These are phyloP conservation scores for Colletotrichum navitas DNA, from an alignment of 2,329 filamentous ascomycete genomes.

Conservation along the genomic window DNA sequence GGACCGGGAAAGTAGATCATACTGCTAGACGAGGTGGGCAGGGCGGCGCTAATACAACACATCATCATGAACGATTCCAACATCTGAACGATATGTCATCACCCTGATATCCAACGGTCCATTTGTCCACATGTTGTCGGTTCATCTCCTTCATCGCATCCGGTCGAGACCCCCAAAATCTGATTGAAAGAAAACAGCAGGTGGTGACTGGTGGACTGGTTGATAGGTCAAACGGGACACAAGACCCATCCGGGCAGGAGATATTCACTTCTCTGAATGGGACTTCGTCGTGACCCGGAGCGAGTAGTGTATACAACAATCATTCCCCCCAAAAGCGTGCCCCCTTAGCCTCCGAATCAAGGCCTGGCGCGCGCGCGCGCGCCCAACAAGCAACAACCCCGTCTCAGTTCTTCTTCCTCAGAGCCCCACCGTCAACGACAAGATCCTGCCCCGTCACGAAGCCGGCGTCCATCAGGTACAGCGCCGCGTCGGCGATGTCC, in stretches of 20 bases:
- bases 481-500: constrained; percentile 58
- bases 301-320: no score
- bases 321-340: no score
- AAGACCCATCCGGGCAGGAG: background rate
- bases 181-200: no score
- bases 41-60: background rate
- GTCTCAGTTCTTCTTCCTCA: constrained; percentile 46
- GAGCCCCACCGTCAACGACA: constrained; percentile 47
- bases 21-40: rapidly evolving
- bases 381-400: background rate
- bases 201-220: background rate
- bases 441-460: constrained; percentile 49
- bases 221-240: background rate
- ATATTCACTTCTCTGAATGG: background rate
- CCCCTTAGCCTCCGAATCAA: background rate
- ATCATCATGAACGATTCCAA: no score
- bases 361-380: background rate
- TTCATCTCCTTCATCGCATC: background rate
- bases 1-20: constrained; percentile 17
- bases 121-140: background rate
- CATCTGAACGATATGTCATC: background rate
- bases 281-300: no score
- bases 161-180: background rate
- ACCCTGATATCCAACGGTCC: background rate
- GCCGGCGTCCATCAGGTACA: constrained; percentile 51